Conservation (phyloP, 768 basidiomycete species). For the Kwoniella dendrophila region DNA sequence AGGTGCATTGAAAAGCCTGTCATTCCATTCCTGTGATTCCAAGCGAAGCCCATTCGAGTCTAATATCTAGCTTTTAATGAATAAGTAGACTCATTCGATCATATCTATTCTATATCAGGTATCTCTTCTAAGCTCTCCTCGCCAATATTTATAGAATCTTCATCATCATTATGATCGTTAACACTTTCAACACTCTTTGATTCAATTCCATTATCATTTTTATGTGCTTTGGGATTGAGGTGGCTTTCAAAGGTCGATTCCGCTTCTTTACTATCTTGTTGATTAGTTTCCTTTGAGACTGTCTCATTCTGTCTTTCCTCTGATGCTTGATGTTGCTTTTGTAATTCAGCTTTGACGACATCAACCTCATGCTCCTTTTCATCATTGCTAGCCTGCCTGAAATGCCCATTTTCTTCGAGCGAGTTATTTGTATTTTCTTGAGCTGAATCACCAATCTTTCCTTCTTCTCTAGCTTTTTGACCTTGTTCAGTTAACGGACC, state of each 20-base stretch:
- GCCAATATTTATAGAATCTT: neutral
- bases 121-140: slow-evolving; percentile 23
- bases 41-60: no score
- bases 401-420: neutral
- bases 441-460: neutral
- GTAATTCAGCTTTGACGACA: neutral
- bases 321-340: neutral
- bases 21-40: no score
- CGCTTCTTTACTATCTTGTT: neutral
- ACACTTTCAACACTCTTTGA: no score
- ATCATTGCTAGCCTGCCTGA: neutral
- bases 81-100: no score
- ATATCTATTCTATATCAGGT: slow-evolving; percentile 19
- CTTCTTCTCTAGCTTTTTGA: neutral
- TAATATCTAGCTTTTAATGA: no score
- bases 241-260: no score
- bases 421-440: neutral
- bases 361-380: neutral
- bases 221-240: no score
- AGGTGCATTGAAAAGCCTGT: no score
- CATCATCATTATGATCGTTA: neutral
- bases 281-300: neutral
- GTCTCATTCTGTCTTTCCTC: neutral
- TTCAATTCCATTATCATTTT: no score
- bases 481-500: neutral